Evolutionary conservation across 2,329 filamentous ascomycete species (phyloP).

Genomic region (Rhynchosporium secalis): DNA sequence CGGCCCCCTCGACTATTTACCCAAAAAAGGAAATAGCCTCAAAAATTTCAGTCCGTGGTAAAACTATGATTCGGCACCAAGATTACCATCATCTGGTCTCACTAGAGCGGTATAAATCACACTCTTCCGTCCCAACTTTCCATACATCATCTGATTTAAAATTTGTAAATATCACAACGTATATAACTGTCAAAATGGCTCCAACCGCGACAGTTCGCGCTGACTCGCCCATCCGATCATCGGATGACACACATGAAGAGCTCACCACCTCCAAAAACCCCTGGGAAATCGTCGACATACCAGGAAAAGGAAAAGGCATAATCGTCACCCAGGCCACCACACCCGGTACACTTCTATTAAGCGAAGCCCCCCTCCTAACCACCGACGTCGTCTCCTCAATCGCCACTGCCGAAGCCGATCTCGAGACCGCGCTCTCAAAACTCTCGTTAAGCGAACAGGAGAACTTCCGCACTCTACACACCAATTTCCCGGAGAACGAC

Average conservation of each 20-base stretch:
- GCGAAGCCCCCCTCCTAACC: slow-evolving; percentile 36
- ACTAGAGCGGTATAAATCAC: neutral
- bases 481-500: slow-evolving; percentile 32
- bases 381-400: slow-evolving; percentile 31
- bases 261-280: slow-evolving; percentile 12
- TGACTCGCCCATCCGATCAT: slow-evolving; percentile 5
- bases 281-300: slow-evolving; percentile 30
- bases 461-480: slow-evolving; percentile 35
- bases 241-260: neutral
- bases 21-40: slow-evolving; percentile 29
- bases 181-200: slow-evolving; percentile 21
- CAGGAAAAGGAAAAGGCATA: slow-evolving; percentile 36
- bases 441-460: slow-evolving; percentile 29
- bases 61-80: slow-evolving; percentile 11
- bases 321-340: slow-evolving; percentile 31
- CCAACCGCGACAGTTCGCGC: slow-evolving; percentile 24
- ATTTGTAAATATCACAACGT: neutral
- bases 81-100: slow-evolving; percentile 18
- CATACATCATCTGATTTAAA: neutral
- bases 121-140: neutral
- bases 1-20: slow-evolving; percentile 34
- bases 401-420: slow-evolving; percentile 30
- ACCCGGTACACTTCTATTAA: slow-evolving; percentile 37
- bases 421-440: slow-evolving; percentile 28
- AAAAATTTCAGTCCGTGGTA: slow-evolving; percentile 18